phyloP scores from a whole-genome alignment of 2,329 filamentous ascomycete species.

The Metarhizium anisopliae region DNA sequence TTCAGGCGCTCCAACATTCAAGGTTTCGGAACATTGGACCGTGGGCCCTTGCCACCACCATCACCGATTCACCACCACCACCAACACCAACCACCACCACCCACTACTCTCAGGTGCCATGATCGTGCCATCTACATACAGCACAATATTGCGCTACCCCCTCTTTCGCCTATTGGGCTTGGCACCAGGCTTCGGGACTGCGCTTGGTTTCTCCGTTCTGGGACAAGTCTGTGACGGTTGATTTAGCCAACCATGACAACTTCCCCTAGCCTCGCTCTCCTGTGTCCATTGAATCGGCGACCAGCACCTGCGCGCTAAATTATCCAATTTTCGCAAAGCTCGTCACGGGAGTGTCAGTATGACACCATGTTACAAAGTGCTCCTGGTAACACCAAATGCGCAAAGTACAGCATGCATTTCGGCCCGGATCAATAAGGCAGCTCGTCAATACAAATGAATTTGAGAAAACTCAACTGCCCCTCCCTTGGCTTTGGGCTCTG shows the following conservation, averaged over 20 bases:
- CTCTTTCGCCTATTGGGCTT: background rate
- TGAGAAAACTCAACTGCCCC: background rate
- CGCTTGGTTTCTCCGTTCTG: background rate
- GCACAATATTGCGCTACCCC: background rate
- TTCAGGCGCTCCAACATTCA: background rate
- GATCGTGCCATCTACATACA: background rate
- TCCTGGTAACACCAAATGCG: too few species aligned
- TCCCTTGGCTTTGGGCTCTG: background rate
- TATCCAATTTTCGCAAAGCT: too few species aligned
- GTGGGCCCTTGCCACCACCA: background rate
- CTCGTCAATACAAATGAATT: background rate
- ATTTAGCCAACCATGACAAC: background rate
- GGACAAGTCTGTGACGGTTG: background rate
- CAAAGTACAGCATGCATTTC: too few species aligned
- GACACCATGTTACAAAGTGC: too few species aligned
- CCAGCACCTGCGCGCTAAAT: background rate
- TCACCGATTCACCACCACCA: too few species aligned
- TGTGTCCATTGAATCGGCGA: background rate
- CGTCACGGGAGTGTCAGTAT: too few species aligned
- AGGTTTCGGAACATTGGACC: background rate
- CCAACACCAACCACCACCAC: too few species aligned
- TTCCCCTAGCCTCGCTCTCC: background rate
- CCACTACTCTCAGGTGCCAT: background rate
- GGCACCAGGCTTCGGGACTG: background rate
- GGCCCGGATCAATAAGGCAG: too few species aligned